Evolutionary conservation across 2,329 filamentous ascomycete species (phyloP).

Genomic region (Microdochium bolleyi): DNA sequence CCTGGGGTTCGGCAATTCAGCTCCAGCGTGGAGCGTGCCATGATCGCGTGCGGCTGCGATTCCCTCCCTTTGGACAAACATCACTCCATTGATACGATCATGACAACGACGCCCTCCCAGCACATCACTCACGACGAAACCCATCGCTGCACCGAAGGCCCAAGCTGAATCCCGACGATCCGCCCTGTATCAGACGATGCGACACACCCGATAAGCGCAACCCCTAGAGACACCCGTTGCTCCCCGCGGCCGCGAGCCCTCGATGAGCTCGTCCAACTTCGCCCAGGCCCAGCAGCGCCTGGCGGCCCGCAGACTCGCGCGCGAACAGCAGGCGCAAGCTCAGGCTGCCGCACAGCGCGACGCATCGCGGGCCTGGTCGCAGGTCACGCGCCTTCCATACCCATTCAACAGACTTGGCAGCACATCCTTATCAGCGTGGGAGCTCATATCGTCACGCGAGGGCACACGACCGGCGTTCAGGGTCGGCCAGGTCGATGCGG

Average conservation of each 20-base stretch:
- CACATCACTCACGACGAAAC: neutral
- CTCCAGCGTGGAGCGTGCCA: neutral
- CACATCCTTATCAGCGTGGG: constrained; percentile 51
- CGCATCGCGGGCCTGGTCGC: constrained; percentile 43
- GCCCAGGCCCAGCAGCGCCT: constrained; percentile 84
- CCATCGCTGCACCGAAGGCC: neutral
- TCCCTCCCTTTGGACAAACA: neutral
- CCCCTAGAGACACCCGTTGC: constrained; percentile 3
- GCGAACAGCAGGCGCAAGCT: constrained; percentile 58
- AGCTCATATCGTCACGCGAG: constrained; percentile 62
- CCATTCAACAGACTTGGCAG: constrained; percentile 52
- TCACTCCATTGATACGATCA: neutral
- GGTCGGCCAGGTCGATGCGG: constrained; percentile 92
- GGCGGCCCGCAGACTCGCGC: constrained; percentile 68
- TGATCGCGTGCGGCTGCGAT: neutral
- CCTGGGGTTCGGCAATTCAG: neutral
- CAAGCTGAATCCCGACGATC: neutral
- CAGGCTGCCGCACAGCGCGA: constrained; percentile 43
- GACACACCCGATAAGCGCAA: neutral
- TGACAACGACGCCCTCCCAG: neutral
- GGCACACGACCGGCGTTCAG: constrained; percentile 81
- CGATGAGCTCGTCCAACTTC: constrained; percentile 58
- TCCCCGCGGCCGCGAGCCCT: constrained; percentile 1
- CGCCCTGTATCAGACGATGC: neutral
- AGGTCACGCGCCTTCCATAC: constrained; percentile 49